phyloP scores from a whole-genome alignment of 768 basidiomycete genomes.

The Psilocybe azurescens region DNA sequence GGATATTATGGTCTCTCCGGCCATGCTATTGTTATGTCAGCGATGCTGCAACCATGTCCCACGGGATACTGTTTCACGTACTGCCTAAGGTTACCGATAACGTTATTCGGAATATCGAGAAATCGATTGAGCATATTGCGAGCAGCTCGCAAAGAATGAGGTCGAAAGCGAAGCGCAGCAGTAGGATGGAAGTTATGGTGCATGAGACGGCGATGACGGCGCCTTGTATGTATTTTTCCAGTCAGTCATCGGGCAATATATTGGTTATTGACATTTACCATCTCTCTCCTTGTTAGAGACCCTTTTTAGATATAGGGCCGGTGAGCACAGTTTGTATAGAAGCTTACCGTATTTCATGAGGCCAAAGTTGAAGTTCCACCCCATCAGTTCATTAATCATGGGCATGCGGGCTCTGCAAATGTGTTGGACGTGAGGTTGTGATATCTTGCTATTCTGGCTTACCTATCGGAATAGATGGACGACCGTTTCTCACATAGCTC shows the following conservation, averaged over 20 bases:
- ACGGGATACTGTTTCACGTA: slow-evolving; percentile 23
- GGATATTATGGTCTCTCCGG: slow-evolving; percentile 26
- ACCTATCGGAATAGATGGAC: slow-evolving; percentile 8
- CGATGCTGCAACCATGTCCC: background rate
- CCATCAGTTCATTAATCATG: slow-evolving; percentile 31
- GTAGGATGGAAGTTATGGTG: slow-evolving; percentile 25
- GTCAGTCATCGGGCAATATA: slow-evolving; percentile 32
- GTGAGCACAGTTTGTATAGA: slow-evolving; percentile 17
- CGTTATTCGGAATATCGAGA: slow-evolving; percentile 36
- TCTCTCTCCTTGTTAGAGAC: slow-evolving; percentile 17
- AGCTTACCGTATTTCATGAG: slow-evolving; percentile 23
- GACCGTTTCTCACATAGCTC: background rate
- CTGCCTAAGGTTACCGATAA: slow-evolving; percentile 42
- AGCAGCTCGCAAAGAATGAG: slow-evolving; percentile 22
- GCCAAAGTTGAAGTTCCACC: slow-evolving; percentile 27
- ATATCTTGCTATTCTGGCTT: background rate
- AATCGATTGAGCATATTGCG: slow-evolving; percentile 36
- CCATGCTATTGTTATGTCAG: slow-evolving; percentile 25
- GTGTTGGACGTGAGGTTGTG: background rate
- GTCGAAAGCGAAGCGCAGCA: slow-evolving; percentile 29
- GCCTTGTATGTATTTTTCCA: slow-evolving; percentile 13
- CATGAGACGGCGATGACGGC: slow-evolving; percentile 24
- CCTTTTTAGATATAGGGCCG: too few relatives aligned
- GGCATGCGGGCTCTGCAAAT: slow-evolving; percentile 24
- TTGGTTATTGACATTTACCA: slow-evolving; percentile 20